A percentile compares a stretch with the other conserved stretches of the same genome.
Evolutionary conservation across 2,329 filamentous ascomycete genomes (phyloP).

Genomic region (Cytospora leucostoma): DNA sequence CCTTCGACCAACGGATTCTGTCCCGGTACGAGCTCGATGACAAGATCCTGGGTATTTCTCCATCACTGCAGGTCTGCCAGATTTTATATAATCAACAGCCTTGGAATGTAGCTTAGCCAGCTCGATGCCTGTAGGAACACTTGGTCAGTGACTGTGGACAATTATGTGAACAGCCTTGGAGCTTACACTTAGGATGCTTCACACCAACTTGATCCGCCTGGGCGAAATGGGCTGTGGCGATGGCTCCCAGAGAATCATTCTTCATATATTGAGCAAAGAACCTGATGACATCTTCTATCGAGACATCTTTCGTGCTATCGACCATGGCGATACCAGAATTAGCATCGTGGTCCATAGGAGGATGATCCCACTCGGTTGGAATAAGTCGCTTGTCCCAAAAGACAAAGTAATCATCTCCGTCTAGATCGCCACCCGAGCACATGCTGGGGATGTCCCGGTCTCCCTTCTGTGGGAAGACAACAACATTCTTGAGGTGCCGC

Average conservation of each 20-base stretch:
- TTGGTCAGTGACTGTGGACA: slow-evolving; percentile 11
- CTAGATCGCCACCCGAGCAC: slow-evolving; percentile 94
- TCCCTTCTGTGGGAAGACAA: slow-evolving; percentile 82
- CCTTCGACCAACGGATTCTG: slow-evolving; percentile 78
- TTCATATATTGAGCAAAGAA: slow-evolving; percentile 96
- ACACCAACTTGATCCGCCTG: slow-evolving; percentile 72
- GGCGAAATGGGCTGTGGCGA: slow-evolving; percentile 81
- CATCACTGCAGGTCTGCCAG: slow-evolving; percentile 75
- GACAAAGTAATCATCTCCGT: slow-evolving; percentile 94
- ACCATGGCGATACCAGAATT: neutral
- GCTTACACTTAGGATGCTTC: slow-evolving; percentile 66
- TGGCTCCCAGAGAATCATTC: slow-evolving; percentile 76
- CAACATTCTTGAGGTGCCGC: slow-evolving; percentile 76
- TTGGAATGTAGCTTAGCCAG: slow-evolving; percentile 82
- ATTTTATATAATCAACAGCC: slow-evolving; percentile 94
- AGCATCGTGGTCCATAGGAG: slow-evolving; percentile 73
- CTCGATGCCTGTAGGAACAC: slow-evolving; percentile 53
- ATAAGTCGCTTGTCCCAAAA: slow-evolving; percentile 83
- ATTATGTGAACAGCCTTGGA: no score
- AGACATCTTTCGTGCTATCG: slow-evolving; percentile 55
- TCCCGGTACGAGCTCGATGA: slow-evolving; percentile 58
- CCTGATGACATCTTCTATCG: slow-evolving; percentile 69
- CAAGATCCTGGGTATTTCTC: slow-evolving; percentile 54
- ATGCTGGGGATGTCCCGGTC: slow-evolving; percentile 87
- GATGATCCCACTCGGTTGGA: slow-evolving; percentile 67